Evolutionary conservation across 2,329 filamentous ascomycete genomes (phyloP).

Genomic region (Alternaria sp.): DNA sequence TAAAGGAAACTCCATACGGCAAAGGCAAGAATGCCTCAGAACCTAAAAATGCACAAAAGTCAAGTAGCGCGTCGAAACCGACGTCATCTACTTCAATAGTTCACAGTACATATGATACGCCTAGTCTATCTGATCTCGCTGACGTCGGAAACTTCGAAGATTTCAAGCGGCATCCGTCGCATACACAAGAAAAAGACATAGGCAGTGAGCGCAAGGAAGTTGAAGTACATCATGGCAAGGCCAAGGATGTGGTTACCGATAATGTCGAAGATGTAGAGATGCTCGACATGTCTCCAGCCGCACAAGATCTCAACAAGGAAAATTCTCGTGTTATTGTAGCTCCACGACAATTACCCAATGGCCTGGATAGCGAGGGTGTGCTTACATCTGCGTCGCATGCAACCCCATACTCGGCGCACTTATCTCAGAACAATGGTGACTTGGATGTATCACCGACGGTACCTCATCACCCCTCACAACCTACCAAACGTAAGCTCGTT

Average conservation of each 20-base stretch:
- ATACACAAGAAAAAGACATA: background rate
- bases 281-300: background rate
- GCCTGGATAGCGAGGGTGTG: background rate
- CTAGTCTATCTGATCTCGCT: conserved; percentile 7
- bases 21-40: conserved; percentile 24
- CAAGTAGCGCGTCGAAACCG: conserved; percentile 25
- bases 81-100: conserved; percentile 39
- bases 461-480: background rate
- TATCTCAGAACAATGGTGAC: background rate
- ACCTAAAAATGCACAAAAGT: conserved; percentile 17
- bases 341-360: background rate
- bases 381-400: background rate
- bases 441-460: background rate
- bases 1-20: conserved; percentile 41
- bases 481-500: conserved; percentile 35
- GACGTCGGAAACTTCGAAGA: background rate
- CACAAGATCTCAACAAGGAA: background rate
- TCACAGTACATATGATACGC: conserved; percentile 35
- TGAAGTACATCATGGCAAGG: background rate
- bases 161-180: background rate
- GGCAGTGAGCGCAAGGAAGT: background rate
- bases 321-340: background rate
- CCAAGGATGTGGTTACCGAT: too few species aligned
- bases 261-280: background rate
- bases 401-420: background rate